phyloP scores from a whole-genome alignment of 768 basidiomycete genomes.

The Baorangia bicolor region DNA sequence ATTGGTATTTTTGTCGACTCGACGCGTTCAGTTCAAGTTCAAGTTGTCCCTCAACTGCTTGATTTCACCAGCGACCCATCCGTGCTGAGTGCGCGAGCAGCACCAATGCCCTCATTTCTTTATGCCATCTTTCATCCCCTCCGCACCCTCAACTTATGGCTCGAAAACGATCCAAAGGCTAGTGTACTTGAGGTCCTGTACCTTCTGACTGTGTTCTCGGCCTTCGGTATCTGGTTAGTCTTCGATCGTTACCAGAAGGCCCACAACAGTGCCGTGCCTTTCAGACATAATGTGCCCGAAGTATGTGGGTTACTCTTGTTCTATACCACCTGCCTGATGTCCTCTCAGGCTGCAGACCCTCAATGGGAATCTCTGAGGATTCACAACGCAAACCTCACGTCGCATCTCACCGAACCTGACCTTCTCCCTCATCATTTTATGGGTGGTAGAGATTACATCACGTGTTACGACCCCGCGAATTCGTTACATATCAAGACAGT shows the following conservation, averaged over 20 bases:
- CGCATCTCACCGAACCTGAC: conserved; percentile 57
- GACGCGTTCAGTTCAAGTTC: conserved; percentile 7
- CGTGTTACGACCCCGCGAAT: conserved; percentile 90
- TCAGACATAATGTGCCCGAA: conserved; percentile 54
- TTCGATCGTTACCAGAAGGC: conserved; percentile 71
- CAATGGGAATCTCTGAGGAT: conserved; percentile 57
- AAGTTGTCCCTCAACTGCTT: conserved; percentile 4
- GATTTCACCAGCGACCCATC: background rate
- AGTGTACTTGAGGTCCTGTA: conserved; percentile 62
- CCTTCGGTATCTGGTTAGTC: conserved; percentile 77
- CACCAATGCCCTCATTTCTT: conserved; percentile 32
- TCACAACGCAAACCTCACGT: conserved; percentile 55
- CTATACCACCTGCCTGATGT: conserved; percentile 15
- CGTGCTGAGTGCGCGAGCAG: conserved; percentile 3
- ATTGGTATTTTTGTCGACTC: conserved; percentile 2
- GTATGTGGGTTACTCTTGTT: conserved; percentile 40
- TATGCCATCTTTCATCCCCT: conserved; percentile 49
- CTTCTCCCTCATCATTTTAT: conserved; percentile 51
- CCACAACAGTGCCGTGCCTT: conserved; percentile 71
- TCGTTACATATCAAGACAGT: conserved; percentile 77
- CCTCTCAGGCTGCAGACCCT: conserved; percentile 53
- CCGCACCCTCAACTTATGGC: conserved; percentile 47
- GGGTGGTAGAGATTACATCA: conserved; percentile 67
- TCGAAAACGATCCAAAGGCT: conserved; percentile 48
- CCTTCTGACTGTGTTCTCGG: conserved; percentile 68